A percentile compares a stretch with the other conserved stretches of the same genome.
phyloP scores from a whole-genome alignment of 129 eudicot species.

The Saussurea involucrata region DNA sequence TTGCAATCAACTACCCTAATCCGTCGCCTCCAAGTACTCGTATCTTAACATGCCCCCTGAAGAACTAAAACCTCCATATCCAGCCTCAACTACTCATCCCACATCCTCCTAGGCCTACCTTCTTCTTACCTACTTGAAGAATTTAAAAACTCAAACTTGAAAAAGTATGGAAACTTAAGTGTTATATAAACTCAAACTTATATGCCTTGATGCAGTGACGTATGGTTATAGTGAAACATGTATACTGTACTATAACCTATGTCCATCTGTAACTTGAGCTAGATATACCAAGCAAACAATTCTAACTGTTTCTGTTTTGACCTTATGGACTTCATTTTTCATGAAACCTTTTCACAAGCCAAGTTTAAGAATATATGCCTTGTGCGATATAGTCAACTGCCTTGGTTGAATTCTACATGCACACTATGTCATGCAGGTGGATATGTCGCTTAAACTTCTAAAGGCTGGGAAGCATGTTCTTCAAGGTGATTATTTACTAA shows the following conservation, averaged over 20 bases:
- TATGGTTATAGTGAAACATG: too few relatives aligned
- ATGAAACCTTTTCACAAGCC: not conserved
- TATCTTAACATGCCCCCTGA: too few relatives aligned
- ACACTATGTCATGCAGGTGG: slow-evolving; percentile 60
- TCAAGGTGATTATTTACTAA: slow-evolving; percentile 47
- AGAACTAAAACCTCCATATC: too few relatives aligned
- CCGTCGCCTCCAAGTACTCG: too few relatives aligned
- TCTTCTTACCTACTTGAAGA: too few relatives aligned
- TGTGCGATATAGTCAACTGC: not conserved
- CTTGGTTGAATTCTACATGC: not conserved
- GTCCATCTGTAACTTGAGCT: not conserved
- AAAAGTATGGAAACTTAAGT: not conserved
- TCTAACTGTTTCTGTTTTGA: not conserved
- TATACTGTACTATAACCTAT: too few relatives aligned
- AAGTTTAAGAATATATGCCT: slow-evolving; percentile 1
- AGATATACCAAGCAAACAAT: not conserved
- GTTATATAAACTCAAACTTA: not conserved
- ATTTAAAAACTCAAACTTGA: not conserved
- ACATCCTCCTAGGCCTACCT: too few relatives aligned
- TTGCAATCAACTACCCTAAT: too few relatives aligned
- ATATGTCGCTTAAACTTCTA: slow-evolving; percentile 67
- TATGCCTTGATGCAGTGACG: not conserved
- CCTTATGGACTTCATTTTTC: not conserved
- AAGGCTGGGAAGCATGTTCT: slow-evolving; percentile 96
- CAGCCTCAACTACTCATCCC: too few relatives aligned